These are phyloP conservation scores for Hibiscus tridactylites DNA, from an alignment of 345 rosid genomes.

Conservation along the genomic window DNA sequence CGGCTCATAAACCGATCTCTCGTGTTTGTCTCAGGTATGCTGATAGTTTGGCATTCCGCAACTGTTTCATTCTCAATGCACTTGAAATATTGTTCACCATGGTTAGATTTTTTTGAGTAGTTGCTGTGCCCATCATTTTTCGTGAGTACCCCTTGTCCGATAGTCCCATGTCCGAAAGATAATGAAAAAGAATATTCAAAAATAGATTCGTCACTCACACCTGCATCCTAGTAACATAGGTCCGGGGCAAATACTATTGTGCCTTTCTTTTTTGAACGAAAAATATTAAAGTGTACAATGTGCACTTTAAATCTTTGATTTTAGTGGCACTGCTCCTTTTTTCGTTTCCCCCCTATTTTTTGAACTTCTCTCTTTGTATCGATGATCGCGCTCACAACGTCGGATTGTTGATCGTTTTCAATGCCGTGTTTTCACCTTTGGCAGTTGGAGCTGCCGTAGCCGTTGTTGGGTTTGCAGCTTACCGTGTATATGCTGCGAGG, in stretches of 20 bases:
- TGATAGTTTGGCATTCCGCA: not conserved
- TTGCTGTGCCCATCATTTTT: not conserved
- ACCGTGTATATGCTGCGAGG: conserved; percentile 77
- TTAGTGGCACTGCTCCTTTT: not conserved
- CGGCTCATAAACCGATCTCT: conserved; percentile 86
- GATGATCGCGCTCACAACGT: not conserved
- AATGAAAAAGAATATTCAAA: too few relatives aligned
- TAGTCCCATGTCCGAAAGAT: not conserved
- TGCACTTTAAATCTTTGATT: not conserved
- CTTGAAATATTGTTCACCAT: not conserved
- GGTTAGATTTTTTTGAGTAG: not conserved
- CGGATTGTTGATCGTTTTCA: not conserved
- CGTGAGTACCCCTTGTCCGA: not conserved
- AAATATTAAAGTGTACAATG: not conserved
- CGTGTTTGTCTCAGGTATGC: conserved; percentile 79
- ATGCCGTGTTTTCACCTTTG: conserved; percentile 3
- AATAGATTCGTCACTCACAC: not conserved
- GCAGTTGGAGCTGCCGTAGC: conserved; percentile 92
- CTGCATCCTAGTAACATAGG: not conserved
- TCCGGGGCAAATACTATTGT: not conserved
- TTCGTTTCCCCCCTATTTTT: not conserved
- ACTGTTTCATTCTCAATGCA: not conserved
- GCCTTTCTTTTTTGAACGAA: not conserved
- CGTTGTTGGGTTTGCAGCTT: conserved; percentile 84
- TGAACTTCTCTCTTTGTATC: not conserved